Conservation (phyloP, 208 protist genomes). For the Leishmania arabica region DNA sequence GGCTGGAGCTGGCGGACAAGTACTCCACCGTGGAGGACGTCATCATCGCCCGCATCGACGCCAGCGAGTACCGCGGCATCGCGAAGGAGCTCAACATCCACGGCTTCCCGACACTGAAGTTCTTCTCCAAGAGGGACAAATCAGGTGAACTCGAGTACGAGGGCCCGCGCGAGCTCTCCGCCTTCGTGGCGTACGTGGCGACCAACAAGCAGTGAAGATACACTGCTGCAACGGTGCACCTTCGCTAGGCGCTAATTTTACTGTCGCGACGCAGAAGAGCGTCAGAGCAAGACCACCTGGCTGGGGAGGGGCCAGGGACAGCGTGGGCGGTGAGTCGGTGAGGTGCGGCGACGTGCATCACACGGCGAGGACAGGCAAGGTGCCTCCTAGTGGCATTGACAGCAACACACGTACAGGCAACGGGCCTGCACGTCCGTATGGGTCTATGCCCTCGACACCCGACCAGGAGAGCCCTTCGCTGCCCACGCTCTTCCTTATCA, state of each 20-base stretch:
- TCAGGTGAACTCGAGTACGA: constrained; percentile 52
- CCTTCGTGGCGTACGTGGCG: constrained; percentile 62
- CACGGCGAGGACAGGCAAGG: background rate
- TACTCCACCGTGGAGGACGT: constrained; percentile 49
- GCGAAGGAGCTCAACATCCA: constrained; percentile 51
- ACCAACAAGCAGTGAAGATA: background rate
- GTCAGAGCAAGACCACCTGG: background rate
- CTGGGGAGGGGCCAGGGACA: background rate
- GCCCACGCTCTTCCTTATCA: background rate
- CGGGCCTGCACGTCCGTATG: too few species aligned
- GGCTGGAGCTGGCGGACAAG: constrained; percentile 62
- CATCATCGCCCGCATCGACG: constrained; percentile 86
- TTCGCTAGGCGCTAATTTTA: too few species aligned
- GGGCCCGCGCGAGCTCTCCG: constrained; percentile 50
- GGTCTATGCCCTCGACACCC: background rate
- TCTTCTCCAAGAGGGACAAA: constrained; percentile 87
- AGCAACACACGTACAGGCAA: background rate
- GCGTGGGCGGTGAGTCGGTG: background rate
- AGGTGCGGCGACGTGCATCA: background rate
- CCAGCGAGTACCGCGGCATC: constrained; percentile 45
- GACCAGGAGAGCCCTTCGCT: background rate
- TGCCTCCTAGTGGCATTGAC: background rate
- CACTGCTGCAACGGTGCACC: too few species aligned
- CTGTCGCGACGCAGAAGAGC: background rate
- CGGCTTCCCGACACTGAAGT: constrained; percentile 90